Evolutionary conservation across 768 basidiomycete species (phyloP).

Genomic region (Steccherinum ochraceum): DNA sequence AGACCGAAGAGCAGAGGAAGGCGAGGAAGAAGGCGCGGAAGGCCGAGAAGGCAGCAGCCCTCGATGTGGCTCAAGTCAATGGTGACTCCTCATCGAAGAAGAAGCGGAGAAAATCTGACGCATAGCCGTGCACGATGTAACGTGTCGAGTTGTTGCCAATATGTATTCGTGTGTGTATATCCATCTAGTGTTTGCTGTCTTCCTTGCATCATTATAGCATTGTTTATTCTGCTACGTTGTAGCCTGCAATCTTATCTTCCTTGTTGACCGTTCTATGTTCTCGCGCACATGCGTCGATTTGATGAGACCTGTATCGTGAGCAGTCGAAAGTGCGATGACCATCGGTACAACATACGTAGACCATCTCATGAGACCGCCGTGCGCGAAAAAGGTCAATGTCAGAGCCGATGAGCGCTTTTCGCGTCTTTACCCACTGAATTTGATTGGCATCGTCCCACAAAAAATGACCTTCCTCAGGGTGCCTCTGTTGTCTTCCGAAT

Average conservation of each 20-base stretch:
- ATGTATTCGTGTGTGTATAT: conserved; percentile 1
- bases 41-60: conserved; percentile 64
- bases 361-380: no score
- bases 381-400: no score
- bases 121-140: conserved; percentile 16
- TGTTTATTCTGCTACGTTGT: neutral
- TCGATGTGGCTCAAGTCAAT: conserved; percentile 29
- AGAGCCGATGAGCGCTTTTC: no score
- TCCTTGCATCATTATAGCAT: conserved; percentile 5
- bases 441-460: no score
- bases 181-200: conserved; percentile 9
- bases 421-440: no score
- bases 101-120: conserved; percentile 39
- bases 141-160: conserved; percentile 1
- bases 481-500: no score
- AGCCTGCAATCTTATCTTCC: neutral
- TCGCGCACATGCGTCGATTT: no score
- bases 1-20: conserved; percentile 82
- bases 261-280: no score
- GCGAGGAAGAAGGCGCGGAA: conserved; percentile 72
- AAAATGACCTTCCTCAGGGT: no score
- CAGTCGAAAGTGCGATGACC: no score
- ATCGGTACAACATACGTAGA: no score
- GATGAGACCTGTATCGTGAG: no score
- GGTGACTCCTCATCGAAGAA: conserved; percentile 41